Evolutionary conservation across 495 filamentous ascomycete genomes (phyloP).

Genomic region (Baudoinia panamericana): DNA sequence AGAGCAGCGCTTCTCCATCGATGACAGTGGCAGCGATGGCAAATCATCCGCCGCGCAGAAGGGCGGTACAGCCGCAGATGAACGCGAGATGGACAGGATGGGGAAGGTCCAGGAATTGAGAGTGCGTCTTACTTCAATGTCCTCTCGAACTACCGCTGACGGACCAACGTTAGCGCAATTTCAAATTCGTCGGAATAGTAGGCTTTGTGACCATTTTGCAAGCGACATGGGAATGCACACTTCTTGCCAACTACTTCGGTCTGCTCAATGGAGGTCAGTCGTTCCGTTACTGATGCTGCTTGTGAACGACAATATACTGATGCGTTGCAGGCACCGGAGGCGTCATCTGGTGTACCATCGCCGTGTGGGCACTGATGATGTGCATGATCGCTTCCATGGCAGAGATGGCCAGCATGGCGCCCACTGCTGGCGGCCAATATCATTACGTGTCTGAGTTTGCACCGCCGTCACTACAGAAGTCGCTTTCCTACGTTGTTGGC

Average conservation of each 20-base stretch:
- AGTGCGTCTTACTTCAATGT: not conserved
- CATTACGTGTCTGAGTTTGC: slow-evolving; percentile 33
- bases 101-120: slow-evolving; percentile 16
- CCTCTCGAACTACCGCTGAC: not conserved
- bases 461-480: slow-evolving; percentile 26
- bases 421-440: slow-evolving; percentile 25
- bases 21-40: not conserved
- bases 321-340: slow-evolving; percentile 7
- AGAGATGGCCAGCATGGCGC: slow-evolving; percentile 21
- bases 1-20: slow-evolving; percentile 3
- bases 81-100: slow-evolving; percentile 14
- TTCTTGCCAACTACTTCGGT: slow-evolving; percentile 17
- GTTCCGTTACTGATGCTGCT: slow-evolving; percentile 16
- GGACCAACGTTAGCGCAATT: slow-evolving; percentile 19
- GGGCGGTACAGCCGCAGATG: slow-evolving; percentile 7
- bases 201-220: slow-evolving; percentile 23
- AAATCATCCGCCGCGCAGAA: not conserved
- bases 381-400: slow-evolving; percentile 15
- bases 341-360: slow-evolving; percentile 18
- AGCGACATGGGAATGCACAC: slow-evolving; percentile 20
- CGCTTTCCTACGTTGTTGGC: slow-evolving; percentile 34
- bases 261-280: slow-evolving; percentile 20
- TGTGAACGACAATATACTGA: slow-evolving; percentile 1
- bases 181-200: slow-evolving; percentile 24
- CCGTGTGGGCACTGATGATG: slow-evolving; percentile 8